Percentiles rank a stretch among this genome's conserved stretches.
Conservation (phyloP, 257 asterid genomes). For the Salvia splendens region DNA sequence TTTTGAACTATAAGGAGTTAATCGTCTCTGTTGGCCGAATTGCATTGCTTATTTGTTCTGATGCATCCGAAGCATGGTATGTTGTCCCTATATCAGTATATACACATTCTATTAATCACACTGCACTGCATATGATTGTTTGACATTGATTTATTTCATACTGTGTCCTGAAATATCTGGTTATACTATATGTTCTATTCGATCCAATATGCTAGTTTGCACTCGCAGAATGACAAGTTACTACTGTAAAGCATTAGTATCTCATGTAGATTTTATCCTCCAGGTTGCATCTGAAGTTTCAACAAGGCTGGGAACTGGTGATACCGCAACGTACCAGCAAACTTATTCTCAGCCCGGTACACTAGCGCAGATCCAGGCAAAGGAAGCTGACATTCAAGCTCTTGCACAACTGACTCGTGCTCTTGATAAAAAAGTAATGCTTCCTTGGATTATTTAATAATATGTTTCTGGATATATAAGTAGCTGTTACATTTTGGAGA, state of each 20-base stretch:
- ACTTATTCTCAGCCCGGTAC: conserved; percentile 48
- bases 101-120: not conserved
- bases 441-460: conserved; percentile 12
- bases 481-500: conserved; percentile 2
- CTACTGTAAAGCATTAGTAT: conserved; percentile 9
- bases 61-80: conserved; percentile 13
- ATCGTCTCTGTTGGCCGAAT: not conserved
- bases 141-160: conserved; percentile 3
- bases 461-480: conserved; percentile 1
- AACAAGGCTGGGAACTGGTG: conserved; percentile 43
- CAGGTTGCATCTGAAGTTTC: conserved; percentile 61
- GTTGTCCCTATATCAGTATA: not conserved
- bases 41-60: not conserved
- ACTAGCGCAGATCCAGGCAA: conserved; percentile 64
- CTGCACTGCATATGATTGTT: conserved; percentile 11
- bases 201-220: not conserved
- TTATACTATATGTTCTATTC: not conserved
- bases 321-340: conserved; percentile 44
- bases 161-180: not conserved
- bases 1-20: conserved; percentile 9
- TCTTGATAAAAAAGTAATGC: conserved; percentile 83
- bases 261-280: conserved; percentile 31
- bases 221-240: conserved; percentile 15
- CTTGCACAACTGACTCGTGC: conserved; percentile 81
- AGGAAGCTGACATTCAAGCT: conserved; percentile 92